Evolutionary conservation across 2,329 filamentous ascomycete genomes (phyloP).

Genomic region (Fusarium gaditjirri): DNA sequence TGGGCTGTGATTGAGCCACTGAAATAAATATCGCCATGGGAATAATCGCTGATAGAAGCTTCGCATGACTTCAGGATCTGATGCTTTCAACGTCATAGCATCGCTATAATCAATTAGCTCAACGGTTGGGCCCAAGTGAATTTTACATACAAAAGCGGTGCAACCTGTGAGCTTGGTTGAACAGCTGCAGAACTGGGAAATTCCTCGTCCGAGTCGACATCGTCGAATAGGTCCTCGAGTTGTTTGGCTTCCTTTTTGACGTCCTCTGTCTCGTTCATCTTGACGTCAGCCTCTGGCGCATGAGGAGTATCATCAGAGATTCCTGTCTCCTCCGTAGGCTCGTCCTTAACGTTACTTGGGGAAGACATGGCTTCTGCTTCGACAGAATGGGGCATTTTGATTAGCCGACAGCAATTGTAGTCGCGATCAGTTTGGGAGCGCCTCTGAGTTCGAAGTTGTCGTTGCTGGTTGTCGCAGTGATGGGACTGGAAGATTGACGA

Average conservation of each 20-base stretch:
- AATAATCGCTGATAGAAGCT: slow-evolving; percentile 97
- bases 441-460: not conserved
- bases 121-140: not conserved
- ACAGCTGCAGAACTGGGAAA: slow-evolving; percentile 63
- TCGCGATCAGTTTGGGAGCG: not conserved
- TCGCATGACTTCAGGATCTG: slow-evolving; percentile 86
- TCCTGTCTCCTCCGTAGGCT: slow-evolving; percentile 41
- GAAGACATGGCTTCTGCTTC: slow-evolving; percentile 41
- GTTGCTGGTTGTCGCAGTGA: slow-evolving; percentile 39
- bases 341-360: slow-evolving; percentile 43
- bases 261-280: slow-evolving; percentile 41
- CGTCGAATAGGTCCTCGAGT: slow-evolving; percentile 68
- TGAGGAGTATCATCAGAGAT: slow-evolving; percentile 25
- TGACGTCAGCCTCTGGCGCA: slow-evolving; percentile 31
- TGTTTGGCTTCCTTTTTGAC: slow-evolving; percentile 59
- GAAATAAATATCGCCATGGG: slow-evolving; percentile 92
- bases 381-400: slow-evolving; percentile 38
- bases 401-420: not conserved
- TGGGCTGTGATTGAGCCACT: slow-evolving; percentile 96
- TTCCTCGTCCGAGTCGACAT: slow-evolving; percentile 70
- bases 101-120: slow-evolving; percentile 44
- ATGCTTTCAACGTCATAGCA: slow-evolving; percentile 57
- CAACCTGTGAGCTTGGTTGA: slow-evolving; percentile 54
- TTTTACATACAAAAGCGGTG: slow-evolving; percentile 59
- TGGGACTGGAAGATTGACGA: slow-evolving; percentile 21